A percentile compares a stretch with the other conserved stretches of the same genome.
These are phyloP conservation scores for Trichoderma pleuroti DNA, from an alignment of 2,329 filamentous ascomycete genomes.

Conservation along the genomic window DNA sequence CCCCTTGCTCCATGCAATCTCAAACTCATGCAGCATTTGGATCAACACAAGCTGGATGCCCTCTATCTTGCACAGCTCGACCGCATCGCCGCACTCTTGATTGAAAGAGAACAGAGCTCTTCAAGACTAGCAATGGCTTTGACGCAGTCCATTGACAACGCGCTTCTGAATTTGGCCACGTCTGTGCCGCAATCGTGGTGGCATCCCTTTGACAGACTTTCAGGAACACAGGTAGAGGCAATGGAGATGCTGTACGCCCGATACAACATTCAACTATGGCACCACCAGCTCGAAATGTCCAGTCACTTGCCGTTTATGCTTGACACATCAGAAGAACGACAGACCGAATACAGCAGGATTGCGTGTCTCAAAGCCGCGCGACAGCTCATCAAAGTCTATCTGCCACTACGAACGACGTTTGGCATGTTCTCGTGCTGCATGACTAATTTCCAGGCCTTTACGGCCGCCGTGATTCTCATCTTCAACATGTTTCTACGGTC, in stretches of 20 bases:
- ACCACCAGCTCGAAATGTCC: constrained; percentile 12
- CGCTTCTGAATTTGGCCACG: neutral
- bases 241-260: constrained; percentile 8
- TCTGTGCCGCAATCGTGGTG: constrained; percentile 14
- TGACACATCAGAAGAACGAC: neutral
- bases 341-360: constrained; percentile 11
- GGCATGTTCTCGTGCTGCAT: constrained; percentile 15
- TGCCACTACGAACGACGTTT: constrained; percentile 6
- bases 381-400: constrained; percentile 9
- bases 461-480: constrained; percentile 12
- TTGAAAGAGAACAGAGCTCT: constrained; percentile 3
- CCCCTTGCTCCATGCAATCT: neutral
- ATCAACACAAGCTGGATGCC: neutral
- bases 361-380: constrained; percentile 10
- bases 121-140: neutral
- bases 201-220: neutral
- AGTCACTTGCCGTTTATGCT: constrained; percentile 17
- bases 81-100: neutral
- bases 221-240: neutral
- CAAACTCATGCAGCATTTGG: neutral
- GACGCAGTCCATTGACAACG: constrained; percentile 1
- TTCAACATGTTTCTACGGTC: constrained; percentile 8
- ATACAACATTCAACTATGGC: constrained; percentile 16
- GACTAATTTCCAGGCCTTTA: constrained; percentile 17
- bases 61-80: constrained; percentile 8